Evolutionary conservation across 2,329 filamentous ascomycete genomes (phyloP).

Genomic region (Cladosporium sphaerospermum): DNA sequence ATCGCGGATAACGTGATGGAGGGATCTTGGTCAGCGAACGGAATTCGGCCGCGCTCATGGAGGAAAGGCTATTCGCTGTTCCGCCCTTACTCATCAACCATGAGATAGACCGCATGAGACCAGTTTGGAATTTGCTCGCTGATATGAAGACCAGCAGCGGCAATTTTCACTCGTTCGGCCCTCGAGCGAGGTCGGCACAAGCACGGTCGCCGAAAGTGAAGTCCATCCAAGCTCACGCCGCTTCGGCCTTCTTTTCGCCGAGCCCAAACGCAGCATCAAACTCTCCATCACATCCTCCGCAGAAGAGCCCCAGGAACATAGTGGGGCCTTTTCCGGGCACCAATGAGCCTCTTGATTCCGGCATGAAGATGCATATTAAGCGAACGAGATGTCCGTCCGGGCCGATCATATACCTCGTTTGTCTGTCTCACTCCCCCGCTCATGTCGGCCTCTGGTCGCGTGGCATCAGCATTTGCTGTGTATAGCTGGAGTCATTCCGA

Average conservation of each 20-base stretch:
- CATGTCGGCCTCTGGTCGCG: background rate
- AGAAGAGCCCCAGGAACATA: background rate
- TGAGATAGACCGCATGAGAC: no score
- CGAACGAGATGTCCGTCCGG: constrained; percentile 1
- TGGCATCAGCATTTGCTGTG: background rate
- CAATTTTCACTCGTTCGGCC: background rate
- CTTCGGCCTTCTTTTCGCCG: constrained; percentile 11
- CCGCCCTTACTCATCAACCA: background rate
- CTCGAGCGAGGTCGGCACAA: no score
- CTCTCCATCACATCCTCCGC: constrained; percentile 3
- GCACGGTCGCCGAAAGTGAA: background rate
- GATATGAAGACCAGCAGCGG: background rate
- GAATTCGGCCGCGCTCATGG: constrained; percentile 1
- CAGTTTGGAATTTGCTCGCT: no score
- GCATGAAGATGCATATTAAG: background rate
- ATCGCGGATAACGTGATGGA: background rate
- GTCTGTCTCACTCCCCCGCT: constrained; percentile 9
- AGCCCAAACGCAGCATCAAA: constrained; percentile 2
- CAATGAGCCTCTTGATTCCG: constrained; percentile 2
- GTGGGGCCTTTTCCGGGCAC: constrained; percentile 9
- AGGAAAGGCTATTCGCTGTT: background rate
- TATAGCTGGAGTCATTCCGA: background rate
- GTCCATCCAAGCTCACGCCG: constrained; percentile 6
- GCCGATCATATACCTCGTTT: constrained; percentile 2
- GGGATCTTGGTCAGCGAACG: constrained; percentile 4